Base-by-base conservation (phyloP, 192 early-diverging fungal genomes). In the Thamnidium elegans region DNA sequence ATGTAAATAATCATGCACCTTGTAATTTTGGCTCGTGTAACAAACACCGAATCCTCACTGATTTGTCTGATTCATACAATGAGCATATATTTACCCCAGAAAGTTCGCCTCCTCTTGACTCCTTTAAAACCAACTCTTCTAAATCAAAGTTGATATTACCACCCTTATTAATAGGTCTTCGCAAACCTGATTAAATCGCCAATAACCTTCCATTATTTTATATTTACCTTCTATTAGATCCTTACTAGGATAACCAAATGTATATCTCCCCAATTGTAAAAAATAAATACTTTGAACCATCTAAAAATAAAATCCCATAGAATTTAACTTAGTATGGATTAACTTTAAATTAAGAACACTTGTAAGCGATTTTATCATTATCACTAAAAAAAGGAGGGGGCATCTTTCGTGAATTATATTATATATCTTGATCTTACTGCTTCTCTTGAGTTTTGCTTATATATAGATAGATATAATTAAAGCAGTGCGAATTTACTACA, bases 71-170 rank as follows among this genome's bases (percentile, higher is more conserved):
- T 7, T 56, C 55, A 10, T 31, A 56, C 9, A 56, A n/a, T 34
- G 68, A 70, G 10, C 63, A 58, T 11, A 55, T 74, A 21, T 74
- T 65, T 48, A 80, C 78, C 4, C 78, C 78, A 20, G 75, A 80
- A 42, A 53, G 66, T 2, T 79, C 76, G 0, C 79, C 79, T 5
- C 55, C 54, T 14, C 64, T 61, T 20, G 9, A 42, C 43, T 47
- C 15, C 30, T 65, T 55, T 30, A 53, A 65, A 56, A 9, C 21
- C 21, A 42, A 45, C 17, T 5, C 20, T 51, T 15, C 61, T 9
- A 50, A 69, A 30, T 59, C 42, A 13, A 26, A 46, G 20, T 55
- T 55, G 19, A 44, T 51, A 17, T 30, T 58, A 34, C 58, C 67
- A 21, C 61, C 52, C 7, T 44, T 36, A 23, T 21, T 21, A 15